Evolutionary conservation across 306 rosid genomes (phyloP).

Genomic region (Pterocarpus santalinus): DNA sequence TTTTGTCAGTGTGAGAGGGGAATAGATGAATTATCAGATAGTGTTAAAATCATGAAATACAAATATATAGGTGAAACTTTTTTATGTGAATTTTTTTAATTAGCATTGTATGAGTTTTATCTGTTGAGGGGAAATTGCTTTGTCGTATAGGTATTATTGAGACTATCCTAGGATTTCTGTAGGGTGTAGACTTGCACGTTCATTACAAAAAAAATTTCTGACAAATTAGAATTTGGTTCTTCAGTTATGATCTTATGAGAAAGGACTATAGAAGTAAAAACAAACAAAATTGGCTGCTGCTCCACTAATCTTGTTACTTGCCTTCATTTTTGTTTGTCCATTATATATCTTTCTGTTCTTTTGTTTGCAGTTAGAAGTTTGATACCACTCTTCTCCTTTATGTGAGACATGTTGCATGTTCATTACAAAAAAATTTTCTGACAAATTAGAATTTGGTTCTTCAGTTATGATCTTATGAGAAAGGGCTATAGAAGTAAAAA

Average conservation of each 20-base stretch:
- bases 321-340: constrained; percentile 21
- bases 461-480: not conserved
- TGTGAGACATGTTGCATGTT: constrained; percentile 15
- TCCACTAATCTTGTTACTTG: constrained; percentile 10
- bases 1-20: not conserved
- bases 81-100: constrained; percentile 8
- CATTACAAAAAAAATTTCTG: not conserved
- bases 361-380: constrained; percentile 36
- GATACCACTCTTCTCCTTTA: constrained; percentile 33
- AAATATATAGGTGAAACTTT: not conserved
- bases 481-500: not conserved
- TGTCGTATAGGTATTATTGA: not conserved
- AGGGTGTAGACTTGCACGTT: not conserved
- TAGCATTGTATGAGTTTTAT: constrained; percentile 2
- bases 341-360: constrained; percentile 11
- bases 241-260: not conserved
- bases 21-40: not conserved
- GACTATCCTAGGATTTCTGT: not conserved
- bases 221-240: constrained; percentile 1
- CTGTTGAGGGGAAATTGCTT: constrained; percentile 11
- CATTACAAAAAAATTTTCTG: not conserved
- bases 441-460: constrained; percentile 1
- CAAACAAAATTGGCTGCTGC: not conserved
- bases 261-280: constrained; percentile 1
- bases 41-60: constrained; percentile 9